phyloP scores from a whole-genome alignment of 768 basidiomycete genomes.

The Thelephora aurantiotincta region DNA sequence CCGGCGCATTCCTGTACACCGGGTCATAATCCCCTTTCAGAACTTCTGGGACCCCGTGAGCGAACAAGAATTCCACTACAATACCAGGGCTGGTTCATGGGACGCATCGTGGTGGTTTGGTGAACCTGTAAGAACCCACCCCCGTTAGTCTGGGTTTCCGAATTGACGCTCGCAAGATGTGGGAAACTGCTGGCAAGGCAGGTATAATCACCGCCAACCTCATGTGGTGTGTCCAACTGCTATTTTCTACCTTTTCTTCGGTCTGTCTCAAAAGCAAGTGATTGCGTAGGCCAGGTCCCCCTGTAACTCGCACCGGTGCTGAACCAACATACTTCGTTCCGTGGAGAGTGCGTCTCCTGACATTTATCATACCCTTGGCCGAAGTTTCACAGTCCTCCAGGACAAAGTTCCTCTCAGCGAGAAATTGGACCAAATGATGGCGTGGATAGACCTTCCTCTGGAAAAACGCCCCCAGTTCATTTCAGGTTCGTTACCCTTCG shows the following conservation, averaged over 20 bases:
- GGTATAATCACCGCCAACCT: constrained; percentile 70
- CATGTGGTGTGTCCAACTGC: constrained; percentile 59
- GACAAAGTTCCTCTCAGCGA: constrained; percentile 47
- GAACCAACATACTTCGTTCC: constrained; percentile 67
- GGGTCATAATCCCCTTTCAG: constrained; percentile 20
- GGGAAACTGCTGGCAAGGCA: constrained; percentile 73
- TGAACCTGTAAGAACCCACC: constrained; percentile 55
- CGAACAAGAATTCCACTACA: constrained; percentile 58
- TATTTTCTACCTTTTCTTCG: not conserved
- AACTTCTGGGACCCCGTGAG: constrained; percentile 76
- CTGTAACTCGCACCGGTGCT: constrained; percentile 46
- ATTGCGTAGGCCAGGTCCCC: constrained; percentile 64
- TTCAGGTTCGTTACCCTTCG: constrained; percentile 32
- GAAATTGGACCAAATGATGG: constrained; percentile 65
- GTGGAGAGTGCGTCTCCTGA: constrained; percentile 37
- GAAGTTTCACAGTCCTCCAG: constrained; percentile 11
- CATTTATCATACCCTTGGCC: not conserved
- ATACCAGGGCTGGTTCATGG: constrained; percentile 44
- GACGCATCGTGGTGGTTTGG: constrained; percentile 75
- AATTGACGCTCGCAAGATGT: constrained; percentile 40
- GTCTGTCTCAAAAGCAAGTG: not conserved
- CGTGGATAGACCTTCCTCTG: constrained; percentile 73
- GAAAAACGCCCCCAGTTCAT: constrained; percentile 66
- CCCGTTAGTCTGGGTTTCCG: constrained; percentile 1
- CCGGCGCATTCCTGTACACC: not conserved